Base-by-base conservation (phyloP, 1,284 basidiomycete species). In the Wolfiporia cocos region DNA sequence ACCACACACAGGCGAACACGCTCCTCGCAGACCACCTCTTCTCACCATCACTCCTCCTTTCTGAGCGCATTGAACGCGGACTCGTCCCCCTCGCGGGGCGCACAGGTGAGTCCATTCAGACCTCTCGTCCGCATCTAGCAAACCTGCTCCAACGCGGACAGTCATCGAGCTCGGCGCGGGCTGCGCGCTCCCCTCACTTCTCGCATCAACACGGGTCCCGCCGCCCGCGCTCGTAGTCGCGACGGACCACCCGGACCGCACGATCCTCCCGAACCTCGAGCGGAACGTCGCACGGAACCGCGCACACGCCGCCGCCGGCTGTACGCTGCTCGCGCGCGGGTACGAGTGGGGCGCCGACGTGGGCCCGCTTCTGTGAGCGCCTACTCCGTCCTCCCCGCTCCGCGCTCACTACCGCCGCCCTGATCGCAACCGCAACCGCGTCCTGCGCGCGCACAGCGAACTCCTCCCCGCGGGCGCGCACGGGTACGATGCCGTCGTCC, bases 1-100 rank as follows among this genome's bases (percentile, higher is more conserved):
- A 29, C 7, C 51, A 50, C 59, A 44, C 44, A 37, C 56, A 83
- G 81, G 78, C 81, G 15, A 81, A 77, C 49, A 83, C 78, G 10
- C 67, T 85, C 14, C 66, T 86, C 12, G 83, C 81, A 39, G 81
- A 86, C 59, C 81, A 81, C 47, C 65, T 85, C 1, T 86, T 84
- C 55, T 85, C 79, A 33, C 81, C 80, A 10, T 74, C 76, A 3
- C 64, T 86, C 5, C 71, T 80, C 42, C 67, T 86, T 17, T 76
- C 79, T 2, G 80, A 86, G 54, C 64, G 70, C 19, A 75, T 86
- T 6, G 79, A 87, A 56, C 59, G 70, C 39, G 68, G 70, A 1
- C 52, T 75, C 4, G 57, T 86, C 9, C 54, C 63, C 15, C 53
- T 72, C 5, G 43, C 46, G 1, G 58, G 58, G 7, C 59, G 56